A percentile compares a stretch with the other conserved stretches of the same genome.
Conservation (phyloP, 177 flowering plant genomes). For the Vitis hybrid region DNA sequence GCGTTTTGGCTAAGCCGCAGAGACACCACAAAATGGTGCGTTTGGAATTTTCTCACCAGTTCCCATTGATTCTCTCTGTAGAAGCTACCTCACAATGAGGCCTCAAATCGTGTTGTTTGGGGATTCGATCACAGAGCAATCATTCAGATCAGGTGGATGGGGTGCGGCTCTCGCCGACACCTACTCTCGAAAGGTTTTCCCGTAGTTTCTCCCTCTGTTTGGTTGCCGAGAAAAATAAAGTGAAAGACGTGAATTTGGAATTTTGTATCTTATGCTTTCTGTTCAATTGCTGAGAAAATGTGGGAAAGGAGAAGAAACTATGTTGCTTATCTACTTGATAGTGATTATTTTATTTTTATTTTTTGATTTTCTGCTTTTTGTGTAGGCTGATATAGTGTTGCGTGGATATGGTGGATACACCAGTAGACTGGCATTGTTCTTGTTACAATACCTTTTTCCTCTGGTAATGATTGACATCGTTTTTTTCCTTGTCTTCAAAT, state of each 20-base stretch:
- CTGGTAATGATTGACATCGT: constrained; percentile 34
- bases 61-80: neutral
- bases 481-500: neutral
- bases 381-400: constrained; percentile 72
- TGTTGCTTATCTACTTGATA: neutral
- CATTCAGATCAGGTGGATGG: constrained; percentile 84
- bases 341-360: neutral
- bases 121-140: constrained; percentile 84
- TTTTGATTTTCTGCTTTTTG: neutral
- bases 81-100: constrained; percentile 36
- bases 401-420: constrained; percentile 97
- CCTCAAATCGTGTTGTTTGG: constrained; percentile 78
- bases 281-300: neutral
- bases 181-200: constrained; percentile 76
- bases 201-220: neutral
- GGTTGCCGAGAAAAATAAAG: no score
- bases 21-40: no score
- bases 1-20: no score
- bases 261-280: neutral
- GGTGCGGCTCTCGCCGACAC: constrained; percentile 74
- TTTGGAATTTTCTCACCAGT: neutral
- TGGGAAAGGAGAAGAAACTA: no score
- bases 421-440: constrained; percentile 91
- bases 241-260: no score
- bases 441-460: constrained; percentile 74